Evolutionary conservation across 2,329 filamentous ascomycete species (phyloP), one percentile per base, ranked within the genome.

Genomic region (Claviceps paspali): DNA sequence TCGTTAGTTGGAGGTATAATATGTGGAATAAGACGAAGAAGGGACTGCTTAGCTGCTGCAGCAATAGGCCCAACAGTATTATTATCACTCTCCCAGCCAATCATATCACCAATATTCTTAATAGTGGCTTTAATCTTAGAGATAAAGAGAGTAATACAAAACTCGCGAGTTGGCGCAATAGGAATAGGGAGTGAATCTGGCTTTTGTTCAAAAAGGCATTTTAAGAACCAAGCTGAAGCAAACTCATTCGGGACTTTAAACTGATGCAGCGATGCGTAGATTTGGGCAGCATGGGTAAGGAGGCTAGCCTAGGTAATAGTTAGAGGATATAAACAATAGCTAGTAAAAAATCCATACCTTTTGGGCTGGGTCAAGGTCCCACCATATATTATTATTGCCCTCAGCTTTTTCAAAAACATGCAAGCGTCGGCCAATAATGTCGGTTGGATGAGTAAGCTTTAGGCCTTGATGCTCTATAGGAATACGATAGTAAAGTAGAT

Each of bases 91-190:
- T 33, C 30, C 30, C 30, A 33, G 6, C 30, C 30, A 15, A 33
- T 33, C 30, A 33, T 33, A 3, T 45, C 24, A n/a, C 48, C 41
- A 33, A 51, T 43, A 28, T 35, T 29, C 37, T 47, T 42, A 47
- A 50, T 47, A 19, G 49, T 52, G 4, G 49, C 46, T 17, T 54
- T 35, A 26, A 56, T 50, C 41, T 52, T 53, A 17, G 48, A 42
- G 10, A 14, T 36, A 18, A 57, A 38, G 11, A 54, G 38, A 10
- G 42, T 34, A 11, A 47, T 33, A 31, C 51, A 53, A 35, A 53
- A 54, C 6, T 50, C 49, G 17, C 52, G 52, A 8, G 50, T 55
- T 2, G 50, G 50, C 14, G 46, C 39, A 23, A 56, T 43, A 7
- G 45, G 41, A 3, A 31, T 15, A 5, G n/a, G 23, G 27, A 17